Conservation (phyloP, 495 filamentous ascomycete genomes). For the Xylaria scruposa region DNA sequence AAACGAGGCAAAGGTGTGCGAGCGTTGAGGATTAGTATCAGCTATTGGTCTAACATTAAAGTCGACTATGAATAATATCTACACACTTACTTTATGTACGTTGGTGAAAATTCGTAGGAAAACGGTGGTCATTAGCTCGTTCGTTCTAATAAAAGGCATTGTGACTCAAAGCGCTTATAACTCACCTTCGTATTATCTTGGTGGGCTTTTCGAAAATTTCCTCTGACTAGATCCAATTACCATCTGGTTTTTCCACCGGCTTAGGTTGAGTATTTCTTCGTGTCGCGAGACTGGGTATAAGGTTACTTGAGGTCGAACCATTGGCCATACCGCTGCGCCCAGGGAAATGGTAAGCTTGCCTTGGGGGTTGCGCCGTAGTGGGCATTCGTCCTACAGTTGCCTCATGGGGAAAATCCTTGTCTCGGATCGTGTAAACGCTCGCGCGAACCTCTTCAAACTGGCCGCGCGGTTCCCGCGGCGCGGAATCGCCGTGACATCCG, state of each 20-base stretch:
- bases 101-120: not conserved
- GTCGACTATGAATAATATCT: not conserved
- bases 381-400: too few relatives aligned
- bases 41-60: not conserved
- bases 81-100: not conserved
- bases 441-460: constrained; percentile 30
- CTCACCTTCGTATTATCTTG: not conserved
- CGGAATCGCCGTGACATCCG: constrained; percentile 16
- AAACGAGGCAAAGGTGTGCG: not conserved
- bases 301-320: not conserved
- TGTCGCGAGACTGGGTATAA: not conserved
- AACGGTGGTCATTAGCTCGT: not conserved
- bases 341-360: too few relatives aligned
- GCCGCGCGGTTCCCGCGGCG: not conserved
- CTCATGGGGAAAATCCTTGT: not conserved
- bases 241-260: not conserved
- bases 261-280: not conserved
- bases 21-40: not conserved
- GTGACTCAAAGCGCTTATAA: not conserved
- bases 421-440: constrained; percentile 22
- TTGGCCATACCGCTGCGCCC: not conserved
- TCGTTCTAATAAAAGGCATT: not conserved
- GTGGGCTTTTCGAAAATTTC: not conserved
- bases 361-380: too few relatives aligned
- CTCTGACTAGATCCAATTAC: not conserved